Evolutionary conservation across 2,329 filamentous ascomycete species (phyloP), one percentile per base, ranked within the genome.

Genomic region (Diaporthe australafricana): DNA sequence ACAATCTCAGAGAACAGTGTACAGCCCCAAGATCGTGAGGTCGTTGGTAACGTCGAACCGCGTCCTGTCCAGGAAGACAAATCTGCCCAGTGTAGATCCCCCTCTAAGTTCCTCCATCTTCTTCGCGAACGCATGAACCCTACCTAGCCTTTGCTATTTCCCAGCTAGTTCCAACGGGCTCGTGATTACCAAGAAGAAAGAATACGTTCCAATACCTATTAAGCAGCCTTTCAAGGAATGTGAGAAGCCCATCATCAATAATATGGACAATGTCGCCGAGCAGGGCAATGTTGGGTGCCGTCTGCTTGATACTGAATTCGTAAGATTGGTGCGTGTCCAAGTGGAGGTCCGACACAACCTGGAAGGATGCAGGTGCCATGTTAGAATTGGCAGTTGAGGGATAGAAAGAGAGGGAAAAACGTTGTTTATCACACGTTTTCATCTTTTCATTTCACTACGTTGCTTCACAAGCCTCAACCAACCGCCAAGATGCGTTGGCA

Each of bases 261-360:
- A 55, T 22, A 73, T 84, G 84, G 60, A 88, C 88, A 62, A 91
- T 87, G 74, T 90, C 87, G 27, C 89, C 89, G 0, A 90, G 81
- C 0, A 91, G 81, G 0, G 87, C 88, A 2, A 91, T 81, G 72
- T 86, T 84, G 0, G 86, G 85, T 2, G 87, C 85, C 65, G 79
- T 81, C 1, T 85, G 84, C 0, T 76, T 63, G 30, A 90, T 85
- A 2, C 85, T 76, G 25, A 80, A 27, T 42, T 87, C 84, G 77
- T 90, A 91, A 22, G 80, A 79, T 55, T 82, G 80, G 0, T 84
- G 82, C 9, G 77, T 75, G 76, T 90, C 87, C 11, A 91, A 81
- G 73, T 91, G 88, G 4, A 91, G 81, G 77, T 91, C 88, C 0
- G 88, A 89, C 25, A 90, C 70, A 50, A 90, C 84, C 74, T 89